These are phyloP conservation scores for Selaginella tamariscina DNA, from an alignment of 75 land plant genomes.

Conservation along the genomic window DNA sequence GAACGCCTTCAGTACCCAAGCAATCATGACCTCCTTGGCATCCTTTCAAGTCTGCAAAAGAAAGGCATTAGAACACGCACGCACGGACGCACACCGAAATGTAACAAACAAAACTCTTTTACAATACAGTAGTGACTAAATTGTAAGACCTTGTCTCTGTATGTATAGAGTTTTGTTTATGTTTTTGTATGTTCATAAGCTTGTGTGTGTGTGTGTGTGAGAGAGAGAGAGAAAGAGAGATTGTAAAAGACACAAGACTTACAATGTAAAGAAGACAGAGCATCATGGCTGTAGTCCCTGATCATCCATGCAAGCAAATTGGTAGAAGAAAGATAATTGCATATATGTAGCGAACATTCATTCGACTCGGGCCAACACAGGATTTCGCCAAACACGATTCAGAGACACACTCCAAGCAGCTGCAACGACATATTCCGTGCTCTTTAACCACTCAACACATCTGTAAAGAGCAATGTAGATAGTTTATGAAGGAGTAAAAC, in stretches of 20 bases:
- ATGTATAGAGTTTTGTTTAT: no score
- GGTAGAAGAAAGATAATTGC: slow-evolving; percentile 57
- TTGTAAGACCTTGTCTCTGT: no score
- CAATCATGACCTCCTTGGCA: slow-evolving; percentile 56
- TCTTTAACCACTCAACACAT: no score
- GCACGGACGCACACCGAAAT: no score
- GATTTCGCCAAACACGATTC: slow-evolving; percentile 45
- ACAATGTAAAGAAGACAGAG: slow-evolving; percentile 46
- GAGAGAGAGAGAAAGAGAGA: no score
- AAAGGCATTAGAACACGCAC: neutral
- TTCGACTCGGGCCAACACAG: slow-evolving; percentile 50
- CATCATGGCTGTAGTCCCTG: slow-evolving; percentile 55
- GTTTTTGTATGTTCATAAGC: no score
- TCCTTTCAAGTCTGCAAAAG: slow-evolving; percentile 48
- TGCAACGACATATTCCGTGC: no score
- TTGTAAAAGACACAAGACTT: slow-evolving; percentile 20
- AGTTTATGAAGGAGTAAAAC: no score
- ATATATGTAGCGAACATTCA: slow-evolving; percentile 73
- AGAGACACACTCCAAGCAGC: slow-evolving; percentile 15
- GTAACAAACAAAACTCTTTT: no score
- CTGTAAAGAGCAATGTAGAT: no score
- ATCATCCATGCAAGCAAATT: slow-evolving; percentile 68
- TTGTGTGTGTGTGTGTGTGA: no score
- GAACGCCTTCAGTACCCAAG: slow-evolving; percentile 68
- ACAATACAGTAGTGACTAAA: no score